Conservation (phyloP, 2,329 filamentous ascomycete genomes). For the Fusarium mundagurra region DNA sequence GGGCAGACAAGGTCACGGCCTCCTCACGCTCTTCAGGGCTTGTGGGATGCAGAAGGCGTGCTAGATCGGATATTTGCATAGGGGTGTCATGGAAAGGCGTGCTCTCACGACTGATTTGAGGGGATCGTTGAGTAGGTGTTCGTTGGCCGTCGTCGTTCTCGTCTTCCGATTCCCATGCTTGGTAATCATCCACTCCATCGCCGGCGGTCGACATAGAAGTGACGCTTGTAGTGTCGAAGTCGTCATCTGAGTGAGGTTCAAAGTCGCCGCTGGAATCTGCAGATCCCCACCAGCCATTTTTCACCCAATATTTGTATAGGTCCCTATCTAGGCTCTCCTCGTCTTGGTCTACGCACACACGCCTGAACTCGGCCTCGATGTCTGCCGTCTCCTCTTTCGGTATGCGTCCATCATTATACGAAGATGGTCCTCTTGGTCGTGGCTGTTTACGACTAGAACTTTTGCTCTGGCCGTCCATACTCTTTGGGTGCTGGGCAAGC, state of each 20-base stretch:
- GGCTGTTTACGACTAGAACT: slow-evolving; percentile 17
- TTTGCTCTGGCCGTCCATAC: slow-evolving; percentile 34
- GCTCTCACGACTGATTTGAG: slow-evolving; percentile 57
- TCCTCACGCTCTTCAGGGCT: slow-evolving; percentile 82
- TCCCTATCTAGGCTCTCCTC: slow-evolving; percentile 77
- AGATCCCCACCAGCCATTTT: slow-evolving; percentile 85
- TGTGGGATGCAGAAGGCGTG: slow-evolving; percentile 82
- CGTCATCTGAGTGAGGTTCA: slow-evolving; percentile 61
- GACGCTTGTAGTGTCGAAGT: slow-evolving; percentile 82
- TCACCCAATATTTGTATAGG: slow-evolving; percentile 86
- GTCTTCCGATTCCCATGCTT: slow-evolving; percentile 58
- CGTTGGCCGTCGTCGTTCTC: slow-evolving; percentile 63
- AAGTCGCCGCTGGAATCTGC: slow-evolving; percentile 86
- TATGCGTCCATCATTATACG: slow-evolving; percentile 57
- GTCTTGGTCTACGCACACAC: slow-evolving; percentile 56
- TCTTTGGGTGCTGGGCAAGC: slow-evolving; percentile 57
- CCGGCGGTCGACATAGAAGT: slow-evolving; percentile 66
- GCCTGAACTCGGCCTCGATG: slow-evolving; percentile 81
- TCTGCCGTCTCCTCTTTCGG: slow-evolving; percentile 75
- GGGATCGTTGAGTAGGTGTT: slow-evolving; percentile 78
- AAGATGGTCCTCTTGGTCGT: slow-evolving; percentile 7
- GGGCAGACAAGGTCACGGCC: slow-evolving; percentile 82
- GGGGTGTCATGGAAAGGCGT: slow-evolving; percentile 70
- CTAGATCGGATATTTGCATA: slow-evolving; percentile 75
- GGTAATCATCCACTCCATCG: slow-evolving; percentile 56